Conservation (phyloP, 495 filamentous ascomycete species). For the Xylaria telfairii region DNA sequence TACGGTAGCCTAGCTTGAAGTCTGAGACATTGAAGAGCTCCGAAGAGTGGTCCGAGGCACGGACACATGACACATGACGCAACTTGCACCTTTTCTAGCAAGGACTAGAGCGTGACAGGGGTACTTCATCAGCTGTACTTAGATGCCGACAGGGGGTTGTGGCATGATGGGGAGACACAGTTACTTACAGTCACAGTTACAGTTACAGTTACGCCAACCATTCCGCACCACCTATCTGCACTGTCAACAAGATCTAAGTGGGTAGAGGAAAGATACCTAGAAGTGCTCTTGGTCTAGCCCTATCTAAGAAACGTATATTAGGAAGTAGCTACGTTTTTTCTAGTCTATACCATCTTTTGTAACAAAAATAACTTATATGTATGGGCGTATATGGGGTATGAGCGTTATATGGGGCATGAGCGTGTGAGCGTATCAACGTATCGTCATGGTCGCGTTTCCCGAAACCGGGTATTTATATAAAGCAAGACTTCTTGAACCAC, state of each 20-base stretch:
- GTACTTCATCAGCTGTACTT: background rate
- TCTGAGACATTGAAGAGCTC: background rate
- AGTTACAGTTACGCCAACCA: background rate
- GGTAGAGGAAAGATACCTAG: background rate
- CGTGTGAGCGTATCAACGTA: slow-evolving; percentile 1
- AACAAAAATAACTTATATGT: background rate
- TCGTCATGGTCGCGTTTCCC: background rate
- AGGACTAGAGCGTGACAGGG: background rate
- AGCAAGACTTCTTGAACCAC: background rate
- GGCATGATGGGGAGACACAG: too few species aligned
- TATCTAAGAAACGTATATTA: background rate
- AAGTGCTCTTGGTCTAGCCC: background rate
- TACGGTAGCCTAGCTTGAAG: background rate
- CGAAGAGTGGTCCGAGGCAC: background rate
- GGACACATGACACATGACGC: slow-evolving; percentile 17
- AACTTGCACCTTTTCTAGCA: background rate
- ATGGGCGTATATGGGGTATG: too few species aligned
- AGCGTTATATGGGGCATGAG: too few species aligned
- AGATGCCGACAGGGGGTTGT: background rate
- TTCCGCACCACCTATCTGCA: background rate
- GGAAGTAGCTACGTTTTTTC: background rate
- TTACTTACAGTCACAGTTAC: background rate
- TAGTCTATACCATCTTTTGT: background rate
- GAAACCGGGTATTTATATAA: background rate
- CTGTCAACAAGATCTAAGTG: background rate